Conservation (phyloP, 768 basidiomycete genomes). For the Trametes punicea region DNA sequence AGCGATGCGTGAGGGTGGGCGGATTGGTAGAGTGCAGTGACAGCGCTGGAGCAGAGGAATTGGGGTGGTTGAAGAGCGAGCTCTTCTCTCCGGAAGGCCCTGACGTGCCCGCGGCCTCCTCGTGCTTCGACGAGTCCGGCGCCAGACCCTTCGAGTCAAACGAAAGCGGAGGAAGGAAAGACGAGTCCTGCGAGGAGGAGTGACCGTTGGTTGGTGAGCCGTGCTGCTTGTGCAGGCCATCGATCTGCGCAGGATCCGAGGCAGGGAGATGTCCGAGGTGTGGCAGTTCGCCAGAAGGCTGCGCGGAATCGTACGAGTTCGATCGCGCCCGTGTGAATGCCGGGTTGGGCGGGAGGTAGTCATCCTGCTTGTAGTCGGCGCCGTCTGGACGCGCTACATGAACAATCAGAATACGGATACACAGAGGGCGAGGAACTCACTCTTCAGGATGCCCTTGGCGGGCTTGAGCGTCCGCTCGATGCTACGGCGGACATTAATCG, state of each 20-base stretch:
- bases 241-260: conserved; percentile 83
- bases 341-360: conserved; percentile 38
- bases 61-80: conserved; percentile 74
- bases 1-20: conserved; percentile 64
- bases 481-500: conserved; percentile 66
- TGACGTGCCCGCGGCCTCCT: conserved; percentile 32
- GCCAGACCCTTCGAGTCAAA: conserved; percentile 43
- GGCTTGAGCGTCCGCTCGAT: conserved; percentile 64
- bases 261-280: conserved; percentile 81
- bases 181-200: conserved; percentile 17
- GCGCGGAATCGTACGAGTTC: conserved; percentile 71
- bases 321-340: conserved; percentile 60
- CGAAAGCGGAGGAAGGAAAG: conserved; percentile 54
- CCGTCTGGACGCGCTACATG: conserved; percentile 47
- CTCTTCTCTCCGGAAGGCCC: conserved; percentile 39
- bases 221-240: conserved; percentile 76
- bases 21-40: conserved; percentile 45
- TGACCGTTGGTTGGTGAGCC: conserved; percentile 36
- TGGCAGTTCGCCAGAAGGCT: conserved; percentile 53
- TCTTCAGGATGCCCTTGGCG: conserved; percentile 84
- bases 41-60: conserved; percentile 88
- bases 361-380: conserved; percentile 61
- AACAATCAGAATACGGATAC: conserved; percentile 12
- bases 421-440: conserved; percentile 43
- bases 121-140: conserved; percentile 39